Evolutionary conservation across 768 basidiomycete genomes (phyloP), one percentile per base, ranked within the genome.

Genomic region (Mycena galericulata): DNA sequence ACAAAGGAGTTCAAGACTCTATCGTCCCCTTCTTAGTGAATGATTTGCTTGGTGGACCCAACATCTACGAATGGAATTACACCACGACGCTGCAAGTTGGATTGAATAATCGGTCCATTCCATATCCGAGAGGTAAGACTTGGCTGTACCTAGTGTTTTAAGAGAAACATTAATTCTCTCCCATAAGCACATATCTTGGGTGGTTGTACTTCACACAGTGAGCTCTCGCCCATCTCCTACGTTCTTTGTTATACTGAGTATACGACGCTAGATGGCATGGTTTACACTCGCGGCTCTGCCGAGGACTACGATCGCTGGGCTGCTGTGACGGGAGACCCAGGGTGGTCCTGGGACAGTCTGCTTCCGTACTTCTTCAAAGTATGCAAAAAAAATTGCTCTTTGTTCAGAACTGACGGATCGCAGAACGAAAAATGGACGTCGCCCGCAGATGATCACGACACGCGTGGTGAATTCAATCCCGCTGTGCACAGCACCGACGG

Each of bases 271-370:
- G 41, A 58, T 27, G 56, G 55, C 38, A 57, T 57, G 55, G 5
- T 26, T 27, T 78, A 74, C 40, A 77, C 75, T 14, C 71, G 78
- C 30, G 78, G 78, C 9, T 68, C 73, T 1, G 55, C 67, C 20
- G 76, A 78, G 8, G 78, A 79, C 45, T 79, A 47, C 30, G 72
- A 78, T 38, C 75, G 74, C 3, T 76, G 45, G 40, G 77, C 78
- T 0, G 43, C 30, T 0, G 47, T 76, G 38, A 71, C 76, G 10
- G 76, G 73, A 2, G 78, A 79, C 58, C 36, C 43, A 27, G 78
- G 78, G 9, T 79, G 78, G 78, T 75, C 75, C 36, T 79, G 78
- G 78, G 59, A 77, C 34, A 68, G 32, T 15, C 51, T 79, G 9
- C 59, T 69, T 34, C 75, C 66, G 20, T 78, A 77, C 58, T 69